Conservation (phyloP, 2,329 filamentous ascomycete species). For the Verruconis gallopava region DNA sequence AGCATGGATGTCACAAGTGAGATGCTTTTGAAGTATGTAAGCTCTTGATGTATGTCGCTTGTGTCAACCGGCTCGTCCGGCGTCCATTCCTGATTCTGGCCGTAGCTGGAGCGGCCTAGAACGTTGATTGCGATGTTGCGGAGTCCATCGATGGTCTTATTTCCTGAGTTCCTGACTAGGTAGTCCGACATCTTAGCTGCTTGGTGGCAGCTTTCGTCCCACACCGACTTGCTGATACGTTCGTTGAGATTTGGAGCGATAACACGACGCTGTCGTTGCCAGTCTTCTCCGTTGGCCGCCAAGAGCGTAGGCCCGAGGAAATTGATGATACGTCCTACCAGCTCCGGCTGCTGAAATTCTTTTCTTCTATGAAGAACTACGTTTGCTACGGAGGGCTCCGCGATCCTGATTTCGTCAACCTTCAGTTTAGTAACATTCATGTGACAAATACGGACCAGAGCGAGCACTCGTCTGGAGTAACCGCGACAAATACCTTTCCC, state of each 20-base stretch:
- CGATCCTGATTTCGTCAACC: too few species aligned
- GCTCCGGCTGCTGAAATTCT: too few species aligned
- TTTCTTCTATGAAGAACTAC: too few species aligned
- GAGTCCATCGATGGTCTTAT: neutral
- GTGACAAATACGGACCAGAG: too few species aligned
- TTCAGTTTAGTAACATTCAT: too few species aligned
- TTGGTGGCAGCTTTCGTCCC: neutral
- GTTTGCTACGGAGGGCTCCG: too few species aligned
- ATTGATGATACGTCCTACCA: too few species aligned
- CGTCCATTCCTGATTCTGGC: neutral
- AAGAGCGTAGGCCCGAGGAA: too few species aligned
- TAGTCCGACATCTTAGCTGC: neutral
- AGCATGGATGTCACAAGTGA: conserved; percentile 1
- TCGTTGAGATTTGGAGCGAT: conserved; percentile 7
- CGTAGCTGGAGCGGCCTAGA: conserved; percentile 4
- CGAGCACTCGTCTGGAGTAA: too few species aligned
- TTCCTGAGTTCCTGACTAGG: neutral
- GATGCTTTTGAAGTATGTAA: too few species aligned
- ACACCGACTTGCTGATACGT: conserved; percentile 1
- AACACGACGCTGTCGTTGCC: conserved; percentile 6
- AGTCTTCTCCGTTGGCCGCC: too few species aligned
- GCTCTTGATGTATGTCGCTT: conserved; percentile 2
- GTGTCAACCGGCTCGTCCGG: neutral
- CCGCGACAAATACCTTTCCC: too few species aligned
- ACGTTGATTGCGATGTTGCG: conserved; percentile 6